Percentiles rank a stretch among this genome's conserved stretches.
Conservation (phyloP, 2,329 filamentous ascomycete genomes). For the Colletotrichum spaethianum region DNA sequence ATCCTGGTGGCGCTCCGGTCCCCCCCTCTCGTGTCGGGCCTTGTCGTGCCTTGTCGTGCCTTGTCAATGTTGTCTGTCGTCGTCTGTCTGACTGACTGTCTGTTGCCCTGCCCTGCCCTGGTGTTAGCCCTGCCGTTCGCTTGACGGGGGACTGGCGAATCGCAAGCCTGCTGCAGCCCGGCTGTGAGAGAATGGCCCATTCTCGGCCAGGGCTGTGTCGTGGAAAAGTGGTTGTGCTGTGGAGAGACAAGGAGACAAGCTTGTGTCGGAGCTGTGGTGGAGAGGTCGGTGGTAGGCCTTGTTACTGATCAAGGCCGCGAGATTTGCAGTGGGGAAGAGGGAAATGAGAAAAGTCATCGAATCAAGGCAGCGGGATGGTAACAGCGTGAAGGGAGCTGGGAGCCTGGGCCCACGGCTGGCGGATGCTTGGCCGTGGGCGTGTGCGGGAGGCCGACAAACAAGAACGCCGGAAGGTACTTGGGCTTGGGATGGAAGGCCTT, state of each 20-base stretch:
- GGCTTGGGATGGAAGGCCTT: conserved; percentile 19
- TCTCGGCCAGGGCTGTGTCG: conserved; percentile 34
- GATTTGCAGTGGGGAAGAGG: conserved; percentile 23
- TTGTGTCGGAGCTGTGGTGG: conserved; percentile 7
- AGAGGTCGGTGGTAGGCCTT: background rate
- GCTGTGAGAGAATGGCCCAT: conserved; percentile 8
- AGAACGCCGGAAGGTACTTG: background rate
- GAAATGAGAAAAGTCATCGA: conserved; percentile 26
- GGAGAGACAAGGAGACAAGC: conserved; percentile 32
- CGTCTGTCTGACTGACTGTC: background rate
- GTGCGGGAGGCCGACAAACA: conserved; percentile 11
- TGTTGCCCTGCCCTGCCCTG: conserved; percentile 20
- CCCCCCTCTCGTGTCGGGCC: conserved; percentile 8
- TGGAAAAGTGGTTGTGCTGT: conserved; percentile 31
- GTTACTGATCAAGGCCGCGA: background rate
- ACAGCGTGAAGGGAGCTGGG: conserved; percentile 6
- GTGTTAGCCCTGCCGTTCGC: conserved; percentile 25
- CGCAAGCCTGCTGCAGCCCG: conserved; percentile 17
- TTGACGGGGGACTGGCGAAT: conserved; percentile 21
- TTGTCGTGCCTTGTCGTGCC: background rate
- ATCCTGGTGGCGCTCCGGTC: conserved; percentile 3
- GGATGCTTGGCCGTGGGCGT: conserved; percentile 9
- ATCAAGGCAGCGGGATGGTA: conserved; percentile 24
- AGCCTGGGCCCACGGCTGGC: conserved; percentile 20
- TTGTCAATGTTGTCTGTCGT: background rate